Percentiles rank a stretch among this genome's conserved stretches.
These are phyloP conservation scores for Solanum bukasovii DNA, from an alignment of 257 asterid genomes.

Conservation along the genomic window DNA sequence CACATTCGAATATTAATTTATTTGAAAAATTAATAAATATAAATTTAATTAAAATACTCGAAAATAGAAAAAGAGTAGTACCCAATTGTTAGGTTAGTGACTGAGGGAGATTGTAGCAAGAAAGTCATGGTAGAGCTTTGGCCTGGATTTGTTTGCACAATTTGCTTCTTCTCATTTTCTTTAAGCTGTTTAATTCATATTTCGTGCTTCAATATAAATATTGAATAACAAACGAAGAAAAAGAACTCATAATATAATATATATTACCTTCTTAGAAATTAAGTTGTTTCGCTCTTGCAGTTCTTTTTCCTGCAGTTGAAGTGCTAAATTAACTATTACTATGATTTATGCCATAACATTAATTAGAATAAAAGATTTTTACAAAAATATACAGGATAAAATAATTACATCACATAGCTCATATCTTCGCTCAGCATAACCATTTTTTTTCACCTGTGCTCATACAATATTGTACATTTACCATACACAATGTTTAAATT, in stretches of 20 bases:
- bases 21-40: background rate
- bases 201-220: no score
- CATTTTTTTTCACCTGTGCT: background rate
- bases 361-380: no score
- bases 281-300: slow-evolving; percentile 40
- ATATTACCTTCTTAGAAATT: slow-evolving; percentile 46
- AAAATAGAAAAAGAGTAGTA: slow-evolving; percentile 6
- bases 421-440: background rate
- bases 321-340: background rate
- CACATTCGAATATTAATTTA: background rate
- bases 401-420: background rate
- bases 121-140: slow-evolving; percentile 3
- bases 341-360: background rate
- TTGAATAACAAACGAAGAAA: no score
- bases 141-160: slow-evolving; percentile 1
- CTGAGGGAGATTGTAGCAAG: background rate
- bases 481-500: background rate
- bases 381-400: no score
- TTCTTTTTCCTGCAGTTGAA: slow-evolving; percentile 36
- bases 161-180: background rate
- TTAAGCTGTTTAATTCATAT: background rate
- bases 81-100: slow-evolving; percentile 26
- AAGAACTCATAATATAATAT: background rate
- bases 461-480: background rate
- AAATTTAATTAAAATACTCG: background rate